Conservation (phyloP, 1,284 basidiomycete genomes). For the Ceratobasidium sp. region DNA sequence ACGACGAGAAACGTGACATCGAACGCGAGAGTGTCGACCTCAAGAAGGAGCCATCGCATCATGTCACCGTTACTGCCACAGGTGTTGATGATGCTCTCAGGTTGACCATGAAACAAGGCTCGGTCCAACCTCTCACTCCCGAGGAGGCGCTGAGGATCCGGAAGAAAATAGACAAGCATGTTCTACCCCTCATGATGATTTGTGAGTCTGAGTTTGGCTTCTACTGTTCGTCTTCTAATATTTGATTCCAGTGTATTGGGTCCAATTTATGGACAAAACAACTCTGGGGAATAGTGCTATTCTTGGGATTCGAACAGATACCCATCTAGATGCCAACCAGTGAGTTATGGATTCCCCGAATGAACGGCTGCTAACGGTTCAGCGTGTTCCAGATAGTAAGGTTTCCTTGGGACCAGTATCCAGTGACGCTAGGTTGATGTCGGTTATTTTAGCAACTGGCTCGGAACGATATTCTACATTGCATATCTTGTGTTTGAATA, state of each 20-base stretch:
- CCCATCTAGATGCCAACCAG: constrained; percentile 45
- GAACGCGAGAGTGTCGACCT: constrained; percentile 33
- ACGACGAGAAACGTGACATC: constrained; percentile 33
- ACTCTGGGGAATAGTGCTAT: constrained; percentile 41
- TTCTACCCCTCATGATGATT: constrained; percentile 46
- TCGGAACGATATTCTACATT: constrained; percentile 49
- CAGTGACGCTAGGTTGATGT: background rate
- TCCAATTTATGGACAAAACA: constrained; percentile 47
- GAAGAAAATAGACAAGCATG: constrained; percentile 45
- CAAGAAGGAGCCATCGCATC: constrained; percentile 33
- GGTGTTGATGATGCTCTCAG: constrained; percentile 32
- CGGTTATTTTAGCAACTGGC: constrained; percentile 42
- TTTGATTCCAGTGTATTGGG: constrained; percentile 38
- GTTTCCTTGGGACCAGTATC: too few species aligned
- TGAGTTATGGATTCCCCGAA: constrained; percentile 19
- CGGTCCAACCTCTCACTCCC: constrained; percentile 38
- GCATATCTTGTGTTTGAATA: constrained; percentile 48
- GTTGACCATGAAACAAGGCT: background rate
- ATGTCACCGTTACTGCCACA: constrained; percentile 26
- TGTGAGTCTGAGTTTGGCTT: constrained; percentile 40
- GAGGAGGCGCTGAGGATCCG: constrained; percentile 42
- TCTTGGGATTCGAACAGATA: constrained; percentile 46
- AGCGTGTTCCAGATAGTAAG: constrained; percentile 29
- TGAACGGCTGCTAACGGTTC: background rate
- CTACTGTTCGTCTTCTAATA: background rate